Evolutionary conservation across 1,284 basidiomycete species (phyloP).

Genomic region (Melanopsichium pennsylvanicum): DNA sequence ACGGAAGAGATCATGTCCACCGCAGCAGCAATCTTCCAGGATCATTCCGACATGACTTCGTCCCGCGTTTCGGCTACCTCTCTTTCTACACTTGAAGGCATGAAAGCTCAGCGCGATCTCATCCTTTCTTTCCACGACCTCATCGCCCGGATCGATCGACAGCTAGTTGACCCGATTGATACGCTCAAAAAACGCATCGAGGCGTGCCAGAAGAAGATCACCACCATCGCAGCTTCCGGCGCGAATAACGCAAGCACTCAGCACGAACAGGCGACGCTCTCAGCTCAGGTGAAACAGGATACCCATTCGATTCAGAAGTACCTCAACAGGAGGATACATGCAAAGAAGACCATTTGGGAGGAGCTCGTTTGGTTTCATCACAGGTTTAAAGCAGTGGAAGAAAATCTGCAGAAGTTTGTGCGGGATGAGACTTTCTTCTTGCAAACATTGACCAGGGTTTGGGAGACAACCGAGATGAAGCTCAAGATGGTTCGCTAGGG

Average conservation of each 20-base stretch:
- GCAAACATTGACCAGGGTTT: slow-evolving; percentile 15
- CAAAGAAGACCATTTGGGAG: slow-evolving; percentile 44
- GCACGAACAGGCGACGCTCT: slow-evolving; percentile 37
- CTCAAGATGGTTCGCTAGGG: slow-evolving; percentile 41
- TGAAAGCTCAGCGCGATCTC: slow-evolving; percentile 49
- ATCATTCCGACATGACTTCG: slow-evolving; percentile 27
- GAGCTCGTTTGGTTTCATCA: slow-evolving; percentile 46
- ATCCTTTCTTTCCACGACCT: slow-evolving; percentile 45
- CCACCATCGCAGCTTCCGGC: slow-evolving; percentile 15
- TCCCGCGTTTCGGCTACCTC: slow-evolving; percentile 30
- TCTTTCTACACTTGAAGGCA: slow-evolving; percentile 27
- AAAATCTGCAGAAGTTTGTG: slow-evolving; percentile 28
- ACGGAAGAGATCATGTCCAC: slow-evolving; percentile 34
- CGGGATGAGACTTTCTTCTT: slow-evolving; percentile 29
- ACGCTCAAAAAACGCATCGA: slow-evolving; percentile 43
- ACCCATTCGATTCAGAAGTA: slow-evolving; percentile 36
- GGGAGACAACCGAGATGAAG: slow-evolving; percentile 43
- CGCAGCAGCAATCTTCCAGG: slow-evolving; percentile 25
- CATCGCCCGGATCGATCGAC: slow-evolving; percentile 32
- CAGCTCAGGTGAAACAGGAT: slow-evolving; percentile 32
- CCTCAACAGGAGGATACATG: slow-evolving; percentile 35
- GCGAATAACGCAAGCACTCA: slow-evolving; percentile 10
- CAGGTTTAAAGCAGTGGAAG: slow-evolving; percentile 35
- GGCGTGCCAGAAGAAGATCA: slow-evolving; percentile 24
- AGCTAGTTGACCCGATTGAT: slow-evolving; percentile 43